Conservation (phyloP, 495 filamentous ascomycete species). For the Penicillium longicatenatum region DNA sequence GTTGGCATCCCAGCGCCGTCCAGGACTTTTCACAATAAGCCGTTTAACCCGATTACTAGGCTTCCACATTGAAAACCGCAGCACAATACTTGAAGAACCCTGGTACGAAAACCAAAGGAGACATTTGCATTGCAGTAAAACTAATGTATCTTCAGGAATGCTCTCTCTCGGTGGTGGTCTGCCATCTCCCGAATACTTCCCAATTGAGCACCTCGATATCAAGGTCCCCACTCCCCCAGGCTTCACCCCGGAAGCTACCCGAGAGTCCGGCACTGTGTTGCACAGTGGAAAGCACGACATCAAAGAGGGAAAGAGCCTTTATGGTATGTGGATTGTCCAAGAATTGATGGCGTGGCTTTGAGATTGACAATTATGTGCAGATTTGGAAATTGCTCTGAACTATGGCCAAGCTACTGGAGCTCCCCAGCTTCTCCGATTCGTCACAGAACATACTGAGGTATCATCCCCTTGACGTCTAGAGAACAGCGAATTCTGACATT, state of each 20-base stretch:
- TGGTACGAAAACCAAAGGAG: slow-evolving; percentile 33
- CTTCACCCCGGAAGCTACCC: slow-evolving; percentile 69
- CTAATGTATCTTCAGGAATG: slow-evolving; percentile 41
- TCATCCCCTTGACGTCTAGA: neutral
- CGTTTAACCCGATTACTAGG: slow-evolving; percentile 23
- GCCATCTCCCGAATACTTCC: slow-evolving; percentile 87
- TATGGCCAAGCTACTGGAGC: slow-evolving; percentile 86
- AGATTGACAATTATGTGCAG: slow-evolving; percentile 30
- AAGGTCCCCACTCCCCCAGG: slow-evolving; percentile 67
- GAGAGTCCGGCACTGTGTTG: slow-evolving; percentile 53
- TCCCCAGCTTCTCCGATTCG: slow-evolving; percentile 82
- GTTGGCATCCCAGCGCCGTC: slow-evolving; percentile 11
- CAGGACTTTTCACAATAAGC: neutral
- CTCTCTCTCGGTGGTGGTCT: slow-evolving; percentile 94
- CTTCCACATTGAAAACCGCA: slow-evolving; percentile 75
- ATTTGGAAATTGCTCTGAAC: slow-evolving; percentile 83
- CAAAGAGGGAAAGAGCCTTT: slow-evolving; percentile 61
- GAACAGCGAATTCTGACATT: slow-evolving; percentile 6
- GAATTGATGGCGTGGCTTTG: neutral
- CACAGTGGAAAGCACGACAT: slow-evolving; percentile 82
- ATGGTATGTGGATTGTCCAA: slow-evolving; percentile 40
- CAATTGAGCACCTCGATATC: slow-evolving; percentile 67
- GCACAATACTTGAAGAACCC: slow-evolving; percentile 73
- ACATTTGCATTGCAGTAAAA: neutral
- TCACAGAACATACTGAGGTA: slow-evolving; percentile 90